A percentile compares a stretch with the other conserved stretches of the same genome.
Conservation (phyloP, 331 rosid genomes). For the Spiraea crenata region DNA sequence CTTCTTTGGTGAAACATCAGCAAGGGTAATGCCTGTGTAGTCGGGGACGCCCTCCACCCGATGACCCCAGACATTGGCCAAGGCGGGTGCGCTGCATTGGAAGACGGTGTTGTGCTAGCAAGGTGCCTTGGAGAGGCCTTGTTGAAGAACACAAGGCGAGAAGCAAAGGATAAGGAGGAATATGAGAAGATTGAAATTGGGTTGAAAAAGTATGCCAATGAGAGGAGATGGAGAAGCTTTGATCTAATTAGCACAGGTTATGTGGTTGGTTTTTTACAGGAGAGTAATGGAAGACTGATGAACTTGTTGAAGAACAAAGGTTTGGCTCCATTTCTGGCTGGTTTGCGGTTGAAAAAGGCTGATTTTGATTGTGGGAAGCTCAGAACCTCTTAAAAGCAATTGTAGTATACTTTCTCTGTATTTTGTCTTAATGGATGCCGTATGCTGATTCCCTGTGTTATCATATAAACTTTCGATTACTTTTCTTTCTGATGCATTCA, state of each 20-base stretch:
- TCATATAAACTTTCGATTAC: no score
- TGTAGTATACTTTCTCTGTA: background rate
- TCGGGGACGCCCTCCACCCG: conserved; percentile 67
- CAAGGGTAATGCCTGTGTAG: conserved; percentile 43
- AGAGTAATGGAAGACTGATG: conserved; percentile 26
- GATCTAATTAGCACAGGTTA: conserved; percentile 29
- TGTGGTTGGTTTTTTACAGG: conserved; percentile 29
- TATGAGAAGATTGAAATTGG: conserved; percentile 31
- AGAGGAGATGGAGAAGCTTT: conserved; percentile 53
- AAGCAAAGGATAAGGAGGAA: conserved; percentile 7
- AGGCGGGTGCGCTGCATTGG: conserved; percentile 62
- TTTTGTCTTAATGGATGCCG: no score
- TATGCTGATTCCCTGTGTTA: no score
- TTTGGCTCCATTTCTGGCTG: conserved; percentile 21
- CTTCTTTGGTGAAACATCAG: conserved; percentile 44
- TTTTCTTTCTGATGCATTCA: no score
- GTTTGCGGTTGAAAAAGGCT: conserved; percentile 23
- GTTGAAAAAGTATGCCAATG: conserved; percentile 40
- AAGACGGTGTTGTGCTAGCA: conserved; percentile 56
- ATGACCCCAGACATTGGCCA: conserved; percentile 71
- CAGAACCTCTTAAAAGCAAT: background rate
- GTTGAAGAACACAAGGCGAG: background rate
- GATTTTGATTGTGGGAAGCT: conserved; percentile 51
- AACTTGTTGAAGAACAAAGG: conserved; percentile 30
- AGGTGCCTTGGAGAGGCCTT: conserved; percentile 50